Conservation (phyloP, 2,329 filamentous ascomycete species). For the Whalleya microplaca region DNA sequence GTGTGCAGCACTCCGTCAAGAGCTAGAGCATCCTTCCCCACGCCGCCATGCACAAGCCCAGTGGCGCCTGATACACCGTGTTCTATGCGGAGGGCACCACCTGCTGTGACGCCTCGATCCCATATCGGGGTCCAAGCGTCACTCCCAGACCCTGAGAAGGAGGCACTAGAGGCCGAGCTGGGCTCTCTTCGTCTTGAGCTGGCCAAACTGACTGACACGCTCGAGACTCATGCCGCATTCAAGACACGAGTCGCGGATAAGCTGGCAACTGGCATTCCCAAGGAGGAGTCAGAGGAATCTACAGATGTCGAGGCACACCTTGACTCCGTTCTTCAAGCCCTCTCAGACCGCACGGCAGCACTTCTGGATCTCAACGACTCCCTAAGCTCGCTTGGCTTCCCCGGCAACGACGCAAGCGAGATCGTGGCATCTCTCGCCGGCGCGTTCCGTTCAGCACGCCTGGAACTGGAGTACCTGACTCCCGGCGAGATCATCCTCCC, state of each 20-base stretch:
- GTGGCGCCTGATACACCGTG: slow-evolving; percentile 42
- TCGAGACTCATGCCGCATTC: slow-evolving; percentile 52
- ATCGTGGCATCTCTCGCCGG: slow-evolving; percentile 51
- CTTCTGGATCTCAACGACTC: slow-evolving; percentile 49
- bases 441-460: slow-evolving; percentile 58
- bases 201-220: slow-evolving; percentile 48
- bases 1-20: slow-evolving; percentile 55
- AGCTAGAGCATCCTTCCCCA: slow-evolving; percentile 52
- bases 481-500: slow-evolving; percentile 62
- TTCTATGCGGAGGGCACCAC: slow-evolving; percentile 27
- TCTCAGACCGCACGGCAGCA: slow-evolving; percentile 53
- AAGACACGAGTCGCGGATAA: slow-evolving; percentile 38
- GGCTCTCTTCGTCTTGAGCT: slow-evolving; percentile 53
- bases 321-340: slow-evolving; percentile 46
- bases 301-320: slow-evolving; percentile 48
- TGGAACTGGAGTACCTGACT: slow-evolving; percentile 65
- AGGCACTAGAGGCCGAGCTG: slow-evolving; percentile 50
- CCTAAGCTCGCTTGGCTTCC: slow-evolving; percentile 56
- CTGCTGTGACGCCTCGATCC: slow-evolving; percentile 31
- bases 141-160: slow-evolving; percentile 48
- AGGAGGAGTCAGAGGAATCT: slow-evolving; percentile 16
- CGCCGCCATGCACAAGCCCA: slow-evolving; percentile 58
- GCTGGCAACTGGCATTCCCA: slow-evolving; percentile 16
- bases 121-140: slow-evolving; percentile 46
- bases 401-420: slow-evolving; percentile 50